Evolutionary conservation across 805 yeast species (phyloP).

Genomic region (Jamesozyma rosinii): DNA sequence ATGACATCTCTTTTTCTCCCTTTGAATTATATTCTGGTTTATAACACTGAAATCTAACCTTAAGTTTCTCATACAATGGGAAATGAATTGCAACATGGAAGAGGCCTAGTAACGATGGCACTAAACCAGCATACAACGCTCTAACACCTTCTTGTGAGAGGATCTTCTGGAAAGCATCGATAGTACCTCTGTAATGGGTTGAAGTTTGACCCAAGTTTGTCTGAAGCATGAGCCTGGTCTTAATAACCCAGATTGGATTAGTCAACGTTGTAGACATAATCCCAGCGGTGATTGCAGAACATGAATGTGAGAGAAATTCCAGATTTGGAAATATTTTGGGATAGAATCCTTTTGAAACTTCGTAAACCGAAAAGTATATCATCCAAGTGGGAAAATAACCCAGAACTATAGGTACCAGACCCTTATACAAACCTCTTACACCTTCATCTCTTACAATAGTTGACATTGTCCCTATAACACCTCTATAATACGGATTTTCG

Average conservation of each 20-base stretch:
- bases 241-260: slow-evolving; percentile 96
- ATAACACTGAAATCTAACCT: slow-evolving; percentile 38
- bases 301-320: slow-evolving; percentile 34
- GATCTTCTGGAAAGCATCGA: slow-evolving; percentile 78
- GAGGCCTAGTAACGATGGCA: slow-evolving; percentile 84
- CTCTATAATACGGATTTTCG: slow-evolving; percentile 39
- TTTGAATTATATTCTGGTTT: slow-evolving; percentile 8
- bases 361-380: slow-evolving; percentile 87
- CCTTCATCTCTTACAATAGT: slow-evolving; percentile 75
- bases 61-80: slow-evolving; percentile 82
- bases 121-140: slow-evolving; percentile 80
- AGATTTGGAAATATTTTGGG: slow-evolving; percentile 34
- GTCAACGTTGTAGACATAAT: slow-evolving; percentile 73
- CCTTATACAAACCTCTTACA: slow-evolving; percentile 72
- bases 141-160: slow-evolving; percentile 65
- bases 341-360: slow-evolving; percentile 53
- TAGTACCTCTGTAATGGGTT: slow-evolving; percentile 51
- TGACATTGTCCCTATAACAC: slow-evolving; percentile 53
- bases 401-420: slow-evolving; percentile 80
- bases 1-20: slow-evolving; percentile 12
- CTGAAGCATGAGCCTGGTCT: slow-evolving; percentile 88
- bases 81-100: slow-evolving; percentile 93
- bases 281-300: slow-evolving; percentile 80
- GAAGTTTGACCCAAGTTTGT: slow-evolving; percentile 30
- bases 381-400: slow-evolving; percentile 98